phyloP scores from a whole-genome alignment of 345 rosid species.

The Geranium brycei region DNA sequence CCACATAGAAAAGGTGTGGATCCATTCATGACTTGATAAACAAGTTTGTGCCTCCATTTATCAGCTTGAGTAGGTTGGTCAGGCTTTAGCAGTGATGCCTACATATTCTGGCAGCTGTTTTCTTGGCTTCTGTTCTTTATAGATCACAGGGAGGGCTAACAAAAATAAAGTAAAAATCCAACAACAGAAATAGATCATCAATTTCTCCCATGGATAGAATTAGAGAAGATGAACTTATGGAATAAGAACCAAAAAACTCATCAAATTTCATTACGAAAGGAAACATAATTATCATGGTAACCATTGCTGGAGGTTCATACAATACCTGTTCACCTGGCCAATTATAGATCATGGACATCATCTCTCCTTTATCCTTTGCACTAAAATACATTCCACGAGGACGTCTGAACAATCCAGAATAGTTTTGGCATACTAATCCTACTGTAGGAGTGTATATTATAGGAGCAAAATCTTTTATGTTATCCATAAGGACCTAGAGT shows the following conservation, averaged over 20 bases:
- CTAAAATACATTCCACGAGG: constrained; percentile 99
- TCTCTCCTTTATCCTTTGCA: constrained; percentile 97
- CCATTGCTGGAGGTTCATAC: background rate
- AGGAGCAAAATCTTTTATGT: constrained; percentile 87
- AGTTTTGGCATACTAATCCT: constrained; percentile 93
- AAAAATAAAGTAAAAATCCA: too few relatives aligned
- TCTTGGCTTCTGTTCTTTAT: background rate
- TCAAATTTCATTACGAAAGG: background rate
- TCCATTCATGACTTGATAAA: too few relatives aligned
- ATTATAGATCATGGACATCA: constrained; percentile 98
- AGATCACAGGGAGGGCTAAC: background rate
- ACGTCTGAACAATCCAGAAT: constrained; percentile 90
- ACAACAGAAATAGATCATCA: too few relatives aligned
- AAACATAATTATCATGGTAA: background rate
- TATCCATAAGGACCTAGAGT: constrained; percentile 82
- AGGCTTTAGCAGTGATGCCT: too few relatives aligned
- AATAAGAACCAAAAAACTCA: background rate
- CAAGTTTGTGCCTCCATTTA: too few relatives aligned
- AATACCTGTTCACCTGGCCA: constrained; percentile 78
- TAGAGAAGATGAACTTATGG: background rate
- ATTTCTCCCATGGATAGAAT: background rate
- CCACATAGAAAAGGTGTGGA: too few relatives aligned
- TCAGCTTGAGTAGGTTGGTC: too few relatives aligned
- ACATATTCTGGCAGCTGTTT: too few relatives aligned
- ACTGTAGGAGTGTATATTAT: constrained; percentile 93